Percentiles rank a stretch among this genome's conserved stretches.
Evolutionary conservation across 805 yeast species (phyloP).

Genomic region (Lachancea fermentati): DNA sequence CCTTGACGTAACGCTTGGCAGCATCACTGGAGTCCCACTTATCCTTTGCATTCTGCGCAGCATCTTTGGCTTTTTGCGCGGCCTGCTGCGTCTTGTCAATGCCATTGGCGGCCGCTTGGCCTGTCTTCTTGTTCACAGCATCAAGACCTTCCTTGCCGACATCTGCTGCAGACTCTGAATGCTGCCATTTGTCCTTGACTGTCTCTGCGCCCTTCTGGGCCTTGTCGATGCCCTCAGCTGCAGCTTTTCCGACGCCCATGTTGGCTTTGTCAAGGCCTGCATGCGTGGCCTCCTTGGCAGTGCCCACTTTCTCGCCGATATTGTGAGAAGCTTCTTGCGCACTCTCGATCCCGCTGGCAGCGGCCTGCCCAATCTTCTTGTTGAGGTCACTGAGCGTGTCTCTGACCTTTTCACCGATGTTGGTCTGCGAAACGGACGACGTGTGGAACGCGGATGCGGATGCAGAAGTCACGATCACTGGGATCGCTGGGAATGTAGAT

Average conservation of each 20-base stretch:
- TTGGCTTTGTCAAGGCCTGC: constrained; percentile 20
- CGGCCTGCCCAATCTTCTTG: constrained; percentile 21
- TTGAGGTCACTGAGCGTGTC: constrained; percentile 21
- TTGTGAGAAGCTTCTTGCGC: constrained; percentile 19
- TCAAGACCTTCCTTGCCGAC: constrained; percentile 13
- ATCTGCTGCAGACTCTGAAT: constrained; percentile 8
- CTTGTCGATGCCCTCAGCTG: constrained; percentile 25
- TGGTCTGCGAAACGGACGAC: constrained; percentile 1
- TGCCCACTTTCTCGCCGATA: constrained; percentile 8
- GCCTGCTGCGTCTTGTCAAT: constrained; percentile 5
- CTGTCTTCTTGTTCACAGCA: constrained; percentile 8
- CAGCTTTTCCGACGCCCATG: constrained; percentile 21
- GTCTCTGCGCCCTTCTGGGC: constrained; percentile 16
- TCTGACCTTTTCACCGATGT: constrained; percentile 12
- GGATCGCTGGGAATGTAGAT: constrained; percentile 7
- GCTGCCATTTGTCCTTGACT: constrained; percentile 5
- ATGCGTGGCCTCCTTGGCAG: constrained; percentile 11
- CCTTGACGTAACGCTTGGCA: background rate
- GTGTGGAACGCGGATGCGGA: constrained; percentile 1
- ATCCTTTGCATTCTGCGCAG: constrained; percentile 2
- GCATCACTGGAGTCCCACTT: background rate
- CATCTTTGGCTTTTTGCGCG: constrained; percentile 3
- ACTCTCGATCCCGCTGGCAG: constrained; percentile 24
- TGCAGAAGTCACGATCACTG: constrained; percentile 11
- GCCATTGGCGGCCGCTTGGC: constrained; percentile 7